Conservation (phyloP, 805 yeast genomes). For the Saturnispora sekii region DNA sequence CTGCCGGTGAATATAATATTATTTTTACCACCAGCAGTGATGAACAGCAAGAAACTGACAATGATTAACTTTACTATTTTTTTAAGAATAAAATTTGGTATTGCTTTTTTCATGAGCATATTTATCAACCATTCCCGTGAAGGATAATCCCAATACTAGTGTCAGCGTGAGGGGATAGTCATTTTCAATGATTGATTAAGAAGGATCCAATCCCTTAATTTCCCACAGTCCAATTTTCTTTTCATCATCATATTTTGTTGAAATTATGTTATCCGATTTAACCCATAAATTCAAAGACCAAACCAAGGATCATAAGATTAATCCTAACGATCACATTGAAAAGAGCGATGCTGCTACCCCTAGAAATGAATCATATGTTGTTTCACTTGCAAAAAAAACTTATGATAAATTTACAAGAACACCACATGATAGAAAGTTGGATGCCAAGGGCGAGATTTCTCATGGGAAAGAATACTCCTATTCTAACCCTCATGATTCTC, state of each 20-base stretch:
- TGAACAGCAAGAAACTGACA: too few species aligned
- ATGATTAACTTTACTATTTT: too few species aligned
- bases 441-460: background rate
- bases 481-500: background rate
- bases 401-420: conserved; percentile 3
- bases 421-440: background rate
- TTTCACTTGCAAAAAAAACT: conserved; percentile 6
- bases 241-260: background rate
- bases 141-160: background rate
- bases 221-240: background rate
- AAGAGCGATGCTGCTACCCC: conserved; percentile 5
- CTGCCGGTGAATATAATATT: background rate
- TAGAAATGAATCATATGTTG: conserved; percentile 7
- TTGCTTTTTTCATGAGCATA: background rate
- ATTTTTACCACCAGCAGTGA: background rate
- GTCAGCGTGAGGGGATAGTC: background rate
- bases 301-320: background rate
- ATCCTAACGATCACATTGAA: background rate
- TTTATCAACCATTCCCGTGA: conserved; percentile 1
- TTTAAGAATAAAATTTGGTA: too few species aligned
- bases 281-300: background rate
- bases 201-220: background rate
- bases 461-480: background rate
- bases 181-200: background rate
- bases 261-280: conserved; percentile 1